A percentile compares a stretch with the other conserved stretches of the same genome.
These are phyloP conservation scores for Parietaria judaica DNA, from an alignment of 306 rosid species.

Conservation along the genomic window DNA sequence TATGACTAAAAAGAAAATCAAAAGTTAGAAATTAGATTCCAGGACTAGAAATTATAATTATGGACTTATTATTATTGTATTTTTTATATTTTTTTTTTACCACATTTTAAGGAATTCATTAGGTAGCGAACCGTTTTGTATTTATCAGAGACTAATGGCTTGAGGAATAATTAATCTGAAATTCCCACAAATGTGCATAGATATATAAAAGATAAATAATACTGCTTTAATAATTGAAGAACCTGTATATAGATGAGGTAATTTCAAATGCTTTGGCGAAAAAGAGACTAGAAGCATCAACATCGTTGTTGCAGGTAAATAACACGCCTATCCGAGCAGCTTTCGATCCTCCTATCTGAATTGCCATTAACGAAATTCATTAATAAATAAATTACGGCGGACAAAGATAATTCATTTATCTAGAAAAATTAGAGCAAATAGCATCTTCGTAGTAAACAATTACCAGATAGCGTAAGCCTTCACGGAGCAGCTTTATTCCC, in stretches of 20 bases:
- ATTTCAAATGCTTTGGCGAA: slow-evolving; percentile 62
- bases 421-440: slow-evolving; percentile 9
- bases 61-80: no score
- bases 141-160: no score
- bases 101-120: no score
- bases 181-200: background rate
- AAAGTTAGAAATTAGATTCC: background rate
- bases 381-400: background rate
- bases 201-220: background rate
- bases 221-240: slow-evolving; percentile 20
- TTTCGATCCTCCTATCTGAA: slow-evolving; percentile 66
- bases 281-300: slow-evolving; percentile 46
- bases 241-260: slow-evolving; percentile 73
- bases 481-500: slow-evolving; percentile 70
- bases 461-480: slow-evolving; percentile 83
- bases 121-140: no score
- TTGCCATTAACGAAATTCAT: slow-evolving; percentile 17
- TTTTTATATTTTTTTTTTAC: no score
- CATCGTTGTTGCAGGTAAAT: slow-evolving; percentile 46
- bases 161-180: no score
- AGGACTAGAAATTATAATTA: no score
- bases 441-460: slow-evolving; percentile 19
- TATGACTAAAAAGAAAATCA: slow-evolving; percentile 51
- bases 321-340: slow-evolving; percentile 72
- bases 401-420: no score